Conservation (phyloP, 345 rosid species). For the Hibiscus mutabilis region DNA sequence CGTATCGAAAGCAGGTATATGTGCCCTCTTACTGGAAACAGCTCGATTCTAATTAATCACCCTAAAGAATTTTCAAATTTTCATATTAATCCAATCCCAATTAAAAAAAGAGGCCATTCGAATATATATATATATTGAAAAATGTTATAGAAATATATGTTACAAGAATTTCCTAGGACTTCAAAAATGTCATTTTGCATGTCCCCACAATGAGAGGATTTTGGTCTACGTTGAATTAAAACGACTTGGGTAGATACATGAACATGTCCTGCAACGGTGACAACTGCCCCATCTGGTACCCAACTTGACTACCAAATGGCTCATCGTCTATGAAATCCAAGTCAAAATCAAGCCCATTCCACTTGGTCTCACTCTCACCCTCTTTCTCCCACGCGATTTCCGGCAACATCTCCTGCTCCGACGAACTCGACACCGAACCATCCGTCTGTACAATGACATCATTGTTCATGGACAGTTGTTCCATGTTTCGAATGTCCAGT, state of each 20-base stretch:
- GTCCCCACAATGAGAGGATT: no score
- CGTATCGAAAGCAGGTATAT: no score
- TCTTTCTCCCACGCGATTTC: conserved; percentile 32
- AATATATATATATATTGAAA: no score
- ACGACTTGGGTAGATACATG: background rate
- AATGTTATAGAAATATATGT: no score
- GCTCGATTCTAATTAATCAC: background rate
- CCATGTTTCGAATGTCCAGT: conserved; percentile 16
- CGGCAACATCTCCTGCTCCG: conserved; percentile 42
- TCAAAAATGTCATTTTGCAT: no score
- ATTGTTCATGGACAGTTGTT: background rate
- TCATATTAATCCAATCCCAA: no score
- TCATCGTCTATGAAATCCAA: conserved; percentile 28
- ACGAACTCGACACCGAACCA: conserved; percentile 46
- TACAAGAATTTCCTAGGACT: no score
- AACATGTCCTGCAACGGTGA: conserved; percentile 13
- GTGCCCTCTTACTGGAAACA: background rate
- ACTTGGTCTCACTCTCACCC: conserved; percentile 43
- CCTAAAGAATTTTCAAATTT: no score
- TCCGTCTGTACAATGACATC: conserved; percentile 18
- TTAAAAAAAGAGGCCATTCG: no score
- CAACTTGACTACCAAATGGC: conserved; percentile 25
- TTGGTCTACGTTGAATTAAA: background rate
- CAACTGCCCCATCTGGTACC: conserved; percentile 15
- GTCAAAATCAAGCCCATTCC: conserved; percentile 29